Evolutionary conservation across 1,284 basidiomycete species (phyloP).

Genomic region (Puccinia coronata): DNA sequence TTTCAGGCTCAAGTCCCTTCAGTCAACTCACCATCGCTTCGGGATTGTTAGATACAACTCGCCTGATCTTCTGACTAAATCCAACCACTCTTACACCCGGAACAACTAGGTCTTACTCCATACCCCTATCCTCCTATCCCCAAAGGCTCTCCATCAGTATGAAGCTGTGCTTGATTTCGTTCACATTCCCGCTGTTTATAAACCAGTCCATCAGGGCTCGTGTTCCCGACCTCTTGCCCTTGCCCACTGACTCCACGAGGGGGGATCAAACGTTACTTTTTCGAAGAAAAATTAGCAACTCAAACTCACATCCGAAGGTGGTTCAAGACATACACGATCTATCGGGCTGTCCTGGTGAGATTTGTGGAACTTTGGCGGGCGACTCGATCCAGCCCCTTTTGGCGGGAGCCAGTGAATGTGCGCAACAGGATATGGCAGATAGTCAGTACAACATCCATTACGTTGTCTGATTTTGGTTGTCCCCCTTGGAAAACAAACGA

Average conservation of each 20-base stretch:
- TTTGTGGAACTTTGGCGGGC: constrained; percentile 65
- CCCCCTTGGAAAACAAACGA: too few relatives aligned
- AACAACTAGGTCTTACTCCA: not conserved
- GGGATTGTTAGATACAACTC: not conserved
- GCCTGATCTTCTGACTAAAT: not conserved
- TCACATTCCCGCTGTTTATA: not conserved
- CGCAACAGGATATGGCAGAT: constrained; percentile 68
- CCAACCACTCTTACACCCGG: too few relatives aligned
- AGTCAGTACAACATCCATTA: constrained; percentile 59
- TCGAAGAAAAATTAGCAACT: constrained; percentile 38
- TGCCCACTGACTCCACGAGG: not conserved
- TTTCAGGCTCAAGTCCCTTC: not conserved
- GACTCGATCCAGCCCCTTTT: constrained; percentile 65
- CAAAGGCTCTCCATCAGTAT: not conserved
- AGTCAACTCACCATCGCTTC: not conserved
- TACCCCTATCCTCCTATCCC: not conserved
- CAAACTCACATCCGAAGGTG: constrained; percentile 40
- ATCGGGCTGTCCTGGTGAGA: constrained; percentile 61
- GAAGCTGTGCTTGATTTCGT: not conserved
- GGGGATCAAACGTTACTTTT: constrained; percentile 4
- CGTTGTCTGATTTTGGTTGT: constrained; percentile 53
- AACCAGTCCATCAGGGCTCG: not conserved
- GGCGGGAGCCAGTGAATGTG: constrained; percentile 65
- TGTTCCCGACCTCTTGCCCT: not conserved
- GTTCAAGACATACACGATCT: constrained; percentile 30